These are phyloP conservation scores for Cetraspora pellucida DNA, from an alignment of 192 early-diverging fungal genomes.

Conservation along the genomic window DNA sequence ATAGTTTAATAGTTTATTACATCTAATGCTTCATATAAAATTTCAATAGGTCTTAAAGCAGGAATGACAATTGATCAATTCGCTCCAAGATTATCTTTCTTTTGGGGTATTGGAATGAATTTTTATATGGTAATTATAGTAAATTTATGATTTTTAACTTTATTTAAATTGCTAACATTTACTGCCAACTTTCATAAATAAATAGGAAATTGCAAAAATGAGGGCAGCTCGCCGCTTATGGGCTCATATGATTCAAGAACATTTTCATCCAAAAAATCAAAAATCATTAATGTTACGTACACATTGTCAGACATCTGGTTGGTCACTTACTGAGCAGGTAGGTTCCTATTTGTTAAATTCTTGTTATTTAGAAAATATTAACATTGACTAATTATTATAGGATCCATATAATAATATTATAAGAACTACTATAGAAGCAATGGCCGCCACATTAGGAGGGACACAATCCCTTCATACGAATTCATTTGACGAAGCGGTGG, in stretches of 20 bases:
- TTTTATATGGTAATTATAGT: conserved; percentile 75
- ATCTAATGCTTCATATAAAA: conserved; percentile 20
- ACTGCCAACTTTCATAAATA: no score
- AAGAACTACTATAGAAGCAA: conserved; percentile 85
- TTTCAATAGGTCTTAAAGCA: conserved; percentile 60
- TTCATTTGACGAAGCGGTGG: conserved; percentile 88
- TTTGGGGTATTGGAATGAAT: conserved; percentile 93
- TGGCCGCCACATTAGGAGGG: conserved; percentile 89
- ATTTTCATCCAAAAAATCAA: conserved; percentile 77
- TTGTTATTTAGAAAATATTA: neutral
- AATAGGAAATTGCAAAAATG: conserved; percentile 84
- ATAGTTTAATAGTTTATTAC: neutral
- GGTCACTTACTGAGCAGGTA: conserved; percentile 88
- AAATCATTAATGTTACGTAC: conserved; percentile 85
- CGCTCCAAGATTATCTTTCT: conserved; percentile 88
- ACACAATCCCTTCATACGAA: conserved; percentile 95
- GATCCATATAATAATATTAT: conserved; percentile 92
- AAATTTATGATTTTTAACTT: neutral
- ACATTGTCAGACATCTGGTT: conserved; percentile 90
- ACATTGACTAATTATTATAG: conserved; percentile 25
- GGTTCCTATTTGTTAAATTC: neutral
- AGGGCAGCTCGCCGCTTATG: conserved; percentile 86
- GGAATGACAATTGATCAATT: conserved; percentile 90
- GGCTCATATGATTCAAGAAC: conserved; percentile 78
- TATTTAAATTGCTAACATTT: neutral